Evolutionary conservation across 768 basidiomycete species (phyloP).

Genomic region (Hypholoma fasciculare): DNA sequence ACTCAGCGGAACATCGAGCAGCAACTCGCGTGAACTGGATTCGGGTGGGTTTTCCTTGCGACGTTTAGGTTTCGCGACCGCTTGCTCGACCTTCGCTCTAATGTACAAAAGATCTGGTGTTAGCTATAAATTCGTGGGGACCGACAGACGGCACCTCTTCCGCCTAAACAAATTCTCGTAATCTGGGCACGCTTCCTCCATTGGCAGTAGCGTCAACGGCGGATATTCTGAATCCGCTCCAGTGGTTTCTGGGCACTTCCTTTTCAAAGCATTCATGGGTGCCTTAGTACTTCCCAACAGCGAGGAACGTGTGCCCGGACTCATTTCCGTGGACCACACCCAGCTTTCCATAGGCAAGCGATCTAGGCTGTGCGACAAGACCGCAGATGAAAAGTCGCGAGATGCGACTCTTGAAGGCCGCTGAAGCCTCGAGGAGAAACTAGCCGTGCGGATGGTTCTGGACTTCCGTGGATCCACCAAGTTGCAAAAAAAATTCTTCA

Average conservation of each 20-base stretch:
- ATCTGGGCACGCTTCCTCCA: slow-evolving; percentile 25
- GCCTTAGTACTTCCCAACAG: background rate
- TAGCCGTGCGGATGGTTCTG: slow-evolving; percentile 23
- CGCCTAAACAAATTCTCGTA: slow-evolving; percentile 20
- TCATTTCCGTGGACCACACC: background rate
- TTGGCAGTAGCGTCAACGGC: slow-evolving; percentile 29
- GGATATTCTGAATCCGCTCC: slow-evolving; percentile 8
- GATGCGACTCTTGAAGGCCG: background rate
- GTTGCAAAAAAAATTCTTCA: slow-evolving; percentile 17
- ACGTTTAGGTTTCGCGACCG: background rate
- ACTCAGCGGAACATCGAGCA: background rate
- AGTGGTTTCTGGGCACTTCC: background rate
- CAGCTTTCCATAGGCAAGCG: slow-evolving; percentile 9
- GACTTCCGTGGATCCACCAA: slow-evolving; percentile 36
- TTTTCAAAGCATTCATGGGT: background rate
- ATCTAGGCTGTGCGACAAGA: slow-evolving; percentile 10
- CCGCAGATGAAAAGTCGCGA: background rate
- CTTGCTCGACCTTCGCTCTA: background rate
- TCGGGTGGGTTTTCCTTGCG: background rate
- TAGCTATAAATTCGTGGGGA: background rate
- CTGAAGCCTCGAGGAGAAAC: slow-evolving; percentile 12
- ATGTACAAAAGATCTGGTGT: background rate
- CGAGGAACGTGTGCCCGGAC: background rate
- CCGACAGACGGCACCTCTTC: slow-evolving; percentile 5
- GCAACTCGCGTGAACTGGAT: background rate